Percentiles rank a stretch among this genome's conserved stretches.
phyloP scores from a whole-genome alignment of 1,284 basidiomycete genomes.

The Exobasidium cylindrosporum region DNA sequence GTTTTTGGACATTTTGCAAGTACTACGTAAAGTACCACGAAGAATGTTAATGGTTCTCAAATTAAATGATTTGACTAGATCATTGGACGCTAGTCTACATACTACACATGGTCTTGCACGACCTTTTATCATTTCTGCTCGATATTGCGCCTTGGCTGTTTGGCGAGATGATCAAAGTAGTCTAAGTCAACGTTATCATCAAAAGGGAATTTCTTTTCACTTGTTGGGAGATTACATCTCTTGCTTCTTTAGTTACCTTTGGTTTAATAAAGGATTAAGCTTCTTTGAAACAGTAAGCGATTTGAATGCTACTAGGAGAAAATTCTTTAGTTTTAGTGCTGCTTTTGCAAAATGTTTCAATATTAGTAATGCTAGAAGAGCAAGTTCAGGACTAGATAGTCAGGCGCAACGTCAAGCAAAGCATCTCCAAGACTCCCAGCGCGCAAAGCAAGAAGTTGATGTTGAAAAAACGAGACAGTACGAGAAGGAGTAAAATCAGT shows the following conservation, averaged over 20 bases:
- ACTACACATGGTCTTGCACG: conserved; percentile 60
- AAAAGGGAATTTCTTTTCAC: conserved; percentile 46
- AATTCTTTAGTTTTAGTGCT: conserved; percentile 17
- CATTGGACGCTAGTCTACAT: conserved; percentile 63
- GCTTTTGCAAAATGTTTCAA: conserved; percentile 24
- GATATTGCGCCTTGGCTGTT: conserved; percentile 79
- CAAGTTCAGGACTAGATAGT: conserved; percentile 33
- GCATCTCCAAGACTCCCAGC: conserved; percentile 25
- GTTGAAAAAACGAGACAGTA: conserved; percentile 14
- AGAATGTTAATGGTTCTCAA: conserved; percentile 55
- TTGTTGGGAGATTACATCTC: conserved; percentile 63
- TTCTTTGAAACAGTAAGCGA: conserved; percentile 47
- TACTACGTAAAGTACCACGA: conserved; percentile 48
- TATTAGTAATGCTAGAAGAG: conserved; percentile 29
- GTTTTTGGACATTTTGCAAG: conserved; percentile 44
- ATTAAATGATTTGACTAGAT: conserved; percentile 53
- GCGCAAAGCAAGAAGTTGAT: conserved; percentile 24
- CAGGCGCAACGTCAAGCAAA: conserved; percentile 26
- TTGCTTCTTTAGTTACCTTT: conserved; percentile 41
- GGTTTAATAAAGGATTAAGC: conserved; percentile 48
- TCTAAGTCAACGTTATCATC: conserved; percentile 45
- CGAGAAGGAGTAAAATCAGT: background rate
- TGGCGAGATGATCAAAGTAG: conserved; percentile 71
- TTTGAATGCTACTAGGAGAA: conserved; percentile 24
- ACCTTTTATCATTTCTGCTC: conserved; percentile 79